phyloP scores from a whole-genome alignment of 1,284 basidiomycete species.

The Ustilago shanxiensis region DNA sequence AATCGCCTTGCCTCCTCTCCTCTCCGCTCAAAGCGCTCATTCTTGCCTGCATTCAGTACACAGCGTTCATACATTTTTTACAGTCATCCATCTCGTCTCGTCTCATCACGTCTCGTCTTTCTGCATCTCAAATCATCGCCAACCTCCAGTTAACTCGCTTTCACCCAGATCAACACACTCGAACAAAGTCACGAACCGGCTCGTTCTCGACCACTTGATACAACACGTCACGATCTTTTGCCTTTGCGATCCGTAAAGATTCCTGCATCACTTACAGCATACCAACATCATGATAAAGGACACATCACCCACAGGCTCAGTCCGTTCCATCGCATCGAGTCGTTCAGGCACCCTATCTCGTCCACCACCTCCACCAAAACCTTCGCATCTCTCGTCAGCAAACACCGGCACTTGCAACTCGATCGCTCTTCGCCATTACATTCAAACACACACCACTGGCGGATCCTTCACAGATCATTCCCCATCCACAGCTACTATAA shows the following conservation, averaged over 20 bases:
- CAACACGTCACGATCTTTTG: not conserved
- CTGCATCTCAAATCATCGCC: not conserved
- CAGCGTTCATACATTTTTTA: not conserved
- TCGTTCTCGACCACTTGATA: not conserved
- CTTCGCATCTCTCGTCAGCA: constrained; percentile 55
- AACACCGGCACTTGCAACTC: constrained; percentile 61
- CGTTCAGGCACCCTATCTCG: constrained; percentile 37
- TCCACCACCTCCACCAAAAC: constrained; percentile 56
- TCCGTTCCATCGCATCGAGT: constrained; percentile 29
- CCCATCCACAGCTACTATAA: constrained; percentile 31
- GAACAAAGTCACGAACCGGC: too few relatives aligned
- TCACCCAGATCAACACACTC: too few relatives aligned
- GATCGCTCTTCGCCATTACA: constrained; percentile 56
- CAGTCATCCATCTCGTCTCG: not conserved
- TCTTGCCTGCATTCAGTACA: not conserved
- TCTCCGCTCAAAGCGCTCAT: not conserved
- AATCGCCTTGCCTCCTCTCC: too few relatives aligned
- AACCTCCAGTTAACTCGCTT: too few relatives aligned
- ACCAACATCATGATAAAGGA: constrained; percentile 10
- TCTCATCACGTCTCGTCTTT: not conserved
- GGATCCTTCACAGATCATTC: constrained; percentile 38
- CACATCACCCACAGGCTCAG: constrained; percentile 23
- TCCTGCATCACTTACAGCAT: constrained; percentile 1
- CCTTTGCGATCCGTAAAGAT: not conserved
- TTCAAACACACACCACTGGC: constrained; percentile 51